Percentiles rank a stretch among this genome's conserved stretches.
Conservation (phyloP, 2,329 filamentous ascomycete species). For the Neofusicoccum sp. region DNA sequence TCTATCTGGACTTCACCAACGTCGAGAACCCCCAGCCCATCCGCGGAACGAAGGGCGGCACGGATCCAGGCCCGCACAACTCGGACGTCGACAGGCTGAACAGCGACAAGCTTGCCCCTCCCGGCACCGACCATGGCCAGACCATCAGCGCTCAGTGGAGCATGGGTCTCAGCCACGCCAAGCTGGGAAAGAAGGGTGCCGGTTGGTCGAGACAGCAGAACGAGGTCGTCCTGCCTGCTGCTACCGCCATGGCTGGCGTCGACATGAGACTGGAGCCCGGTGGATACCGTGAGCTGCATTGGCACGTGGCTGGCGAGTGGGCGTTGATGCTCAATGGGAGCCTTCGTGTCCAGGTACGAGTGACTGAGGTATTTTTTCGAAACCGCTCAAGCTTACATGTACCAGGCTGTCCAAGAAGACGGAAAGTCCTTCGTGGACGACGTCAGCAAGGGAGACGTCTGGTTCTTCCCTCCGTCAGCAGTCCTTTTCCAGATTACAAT, state of each 20-base stretch:
- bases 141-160: conserved; percentile 54
- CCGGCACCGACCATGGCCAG: conserved; percentile 52
- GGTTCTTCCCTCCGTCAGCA: conserved; percentile 23
- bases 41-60: conserved; percentile 50
- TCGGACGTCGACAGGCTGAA: conserved; percentile 54
- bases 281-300: conserved; percentile 23
- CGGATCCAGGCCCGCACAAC: conserved; percentile 55
- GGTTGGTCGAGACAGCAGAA: conserved; percentile 60
- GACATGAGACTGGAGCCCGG: conserved; percentile 21
- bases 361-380: neutral
- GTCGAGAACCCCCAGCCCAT: conserved; percentile 56
- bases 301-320: conserved; percentile 42
- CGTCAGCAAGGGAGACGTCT: conserved; percentile 21
- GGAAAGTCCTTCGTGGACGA: conserved; percentile 22
- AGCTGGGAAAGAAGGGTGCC: conserved; percentile 33
- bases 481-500: neutral
- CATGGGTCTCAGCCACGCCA: conserved; percentile 41
- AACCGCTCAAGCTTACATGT: neutral
- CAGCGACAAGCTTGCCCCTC: conserved; percentile 55
- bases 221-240: conserved; percentile 47
- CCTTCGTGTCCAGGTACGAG: conserved; percentile 29
- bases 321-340: conserved; percentile 40
- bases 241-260: conserved; percentile 21
- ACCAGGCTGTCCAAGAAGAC: conserved; percentile 19
- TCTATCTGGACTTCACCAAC: conserved; percentile 55